phyloP scores from a whole-genome alignment of 345 rosid species.

The Arabis hirsuta region DNA sequence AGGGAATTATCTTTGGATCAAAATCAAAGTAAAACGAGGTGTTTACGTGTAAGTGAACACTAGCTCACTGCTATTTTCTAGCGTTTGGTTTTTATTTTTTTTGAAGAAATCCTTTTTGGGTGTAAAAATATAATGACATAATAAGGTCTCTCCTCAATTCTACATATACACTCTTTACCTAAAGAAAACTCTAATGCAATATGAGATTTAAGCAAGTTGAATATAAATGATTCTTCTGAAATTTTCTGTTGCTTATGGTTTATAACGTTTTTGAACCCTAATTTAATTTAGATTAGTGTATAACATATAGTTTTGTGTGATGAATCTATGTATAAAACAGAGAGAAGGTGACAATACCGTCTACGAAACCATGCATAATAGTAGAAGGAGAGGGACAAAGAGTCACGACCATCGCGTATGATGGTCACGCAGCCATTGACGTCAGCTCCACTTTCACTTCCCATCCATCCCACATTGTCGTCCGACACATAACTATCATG shows the following conservation, averaged over 20 bases:
- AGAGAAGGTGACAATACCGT: constrained; percentile 51
- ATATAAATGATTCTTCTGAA: no score
- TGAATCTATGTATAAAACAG: constrained; percentile 38
- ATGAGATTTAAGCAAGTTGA: no score
- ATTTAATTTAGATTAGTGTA: not conserved
- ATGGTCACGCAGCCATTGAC: constrained; percentile 44
- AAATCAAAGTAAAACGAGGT: constrained; percentile 45
- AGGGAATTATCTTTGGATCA: constrained; percentile 36
- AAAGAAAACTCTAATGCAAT: not conserved
- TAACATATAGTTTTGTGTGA: constrained; percentile 8
- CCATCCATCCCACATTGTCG: constrained; percentile 46
- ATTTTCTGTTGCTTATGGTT: not conserved
- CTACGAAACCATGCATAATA: constrained; percentile 47
- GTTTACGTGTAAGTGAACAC: constrained; percentile 42
- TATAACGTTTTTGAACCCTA: not conserved
- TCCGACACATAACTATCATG: constrained; percentile 52
- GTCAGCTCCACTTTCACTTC: constrained; percentile 56
- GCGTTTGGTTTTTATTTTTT: not conserved
- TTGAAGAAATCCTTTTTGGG: not conserved
- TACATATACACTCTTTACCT: not conserved
- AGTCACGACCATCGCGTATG: constrained; percentile 42
- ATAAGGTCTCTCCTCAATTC: not conserved
- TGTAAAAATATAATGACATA: constrained; percentile 14
- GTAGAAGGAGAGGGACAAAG: constrained; percentile 47
- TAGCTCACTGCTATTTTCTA: constrained; percentile 17